Conservation (phyloP, 352 stramenopile genomes). For the Pythium dissotocum region DNA sequence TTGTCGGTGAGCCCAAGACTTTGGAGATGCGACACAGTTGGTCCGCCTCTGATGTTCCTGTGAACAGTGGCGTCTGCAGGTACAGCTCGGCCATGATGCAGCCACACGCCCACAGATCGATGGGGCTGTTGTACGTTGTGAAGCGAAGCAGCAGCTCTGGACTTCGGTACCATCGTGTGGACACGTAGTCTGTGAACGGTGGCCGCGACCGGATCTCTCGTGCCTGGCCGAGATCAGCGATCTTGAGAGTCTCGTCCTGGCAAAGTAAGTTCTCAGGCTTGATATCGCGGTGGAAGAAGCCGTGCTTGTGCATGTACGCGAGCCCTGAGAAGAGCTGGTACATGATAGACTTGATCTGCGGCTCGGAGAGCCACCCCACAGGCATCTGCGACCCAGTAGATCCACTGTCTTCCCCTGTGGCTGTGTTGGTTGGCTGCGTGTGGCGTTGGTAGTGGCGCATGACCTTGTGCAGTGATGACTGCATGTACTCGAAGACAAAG, state of each 20-base stretch:
- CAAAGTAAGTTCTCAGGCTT: slow-evolving; percentile 80
- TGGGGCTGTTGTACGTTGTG: slow-evolving; percentile 75
- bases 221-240: slow-evolving; percentile 72
- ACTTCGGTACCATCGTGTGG: slow-evolving; percentile 77
- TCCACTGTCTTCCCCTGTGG: background rate
- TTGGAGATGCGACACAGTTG: slow-evolving; percentile 96
- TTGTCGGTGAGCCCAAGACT: slow-evolving; percentile 89
- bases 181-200: slow-evolving; percentile 75
- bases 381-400: slow-evolving; percentile 5
- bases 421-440: background rate
- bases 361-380: slow-evolving; percentile 47
- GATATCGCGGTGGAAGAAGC: slow-evolving; percentile 83
- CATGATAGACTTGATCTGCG: slow-evolving; percentile 75
- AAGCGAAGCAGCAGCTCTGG: slow-evolving; percentile 67
- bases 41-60: slow-evolving; percentile 93
- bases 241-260: slow-evolving; percentile 66
- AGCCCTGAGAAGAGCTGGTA: slow-evolving; percentile 77
- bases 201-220: slow-evolving; percentile 72
- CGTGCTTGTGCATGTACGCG: slow-evolving; percentile 83
- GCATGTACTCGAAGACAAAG: slow-evolving; percentile 89
- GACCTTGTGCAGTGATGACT: slow-evolving; percentile 76
- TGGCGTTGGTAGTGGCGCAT: slow-evolving; percentile 43
- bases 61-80: slow-evolving; percentile 67
- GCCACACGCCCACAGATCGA: slow-evolving; percentile 83
- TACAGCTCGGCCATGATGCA: slow-evolving; percentile 85